Base-by-base conservation (phyloP, 2,329 filamentous ascomycete species). In the Fusarium metavorans region DNA sequence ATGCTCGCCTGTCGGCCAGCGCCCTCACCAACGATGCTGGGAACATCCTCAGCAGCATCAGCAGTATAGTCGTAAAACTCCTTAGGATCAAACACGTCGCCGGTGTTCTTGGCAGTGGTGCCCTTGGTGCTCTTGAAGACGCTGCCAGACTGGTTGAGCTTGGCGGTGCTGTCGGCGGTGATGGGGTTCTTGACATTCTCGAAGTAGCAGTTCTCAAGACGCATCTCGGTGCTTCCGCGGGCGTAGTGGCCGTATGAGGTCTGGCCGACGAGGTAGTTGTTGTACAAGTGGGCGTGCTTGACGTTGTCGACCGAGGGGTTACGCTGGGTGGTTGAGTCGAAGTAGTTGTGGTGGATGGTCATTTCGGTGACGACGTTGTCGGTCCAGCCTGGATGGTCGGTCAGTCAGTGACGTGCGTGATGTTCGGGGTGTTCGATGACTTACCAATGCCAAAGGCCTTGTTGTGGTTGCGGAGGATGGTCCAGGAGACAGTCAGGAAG, bases 191-290 rank as follows among this genome's bases (percentile, higher is more conserved):
- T 68, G 59, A 70, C 68, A n/a, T 75, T 62, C 20, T 76, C 69
- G 30, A 79, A 79, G 70, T 72, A 78, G 66, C 72, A 73, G 68
- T 79, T 78, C 69, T 79, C 77, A n/a, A 79, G 70, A 37, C 73
- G 71, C 67, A 74, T 74, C 59, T 76, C 68, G 9, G 77, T 78
- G 37, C 48, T 66, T 13, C 77, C 77, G 10, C 77, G 74, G 13
- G 75, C 70, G 60, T 78, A 78, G 73, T 78, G 76, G 10, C 77
- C 77, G 60, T 78, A 78, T 3, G 72, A 76, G 11, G 71, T 77
- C 50, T 71, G 64, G 7, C 75, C 74, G 63, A 73, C 60, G 20
- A 78, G 70, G 58, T 78, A 77, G 67, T 79, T 79, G 67, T 79
- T 79, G 76, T 79, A 79, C n/a, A 79, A 58, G 54, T 79, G 77